These are phyloP conservation scores for Globisporangium viniferum DNA, from an alignment of 352 stramenopile species.

Conservation along the genomic window DNA sequence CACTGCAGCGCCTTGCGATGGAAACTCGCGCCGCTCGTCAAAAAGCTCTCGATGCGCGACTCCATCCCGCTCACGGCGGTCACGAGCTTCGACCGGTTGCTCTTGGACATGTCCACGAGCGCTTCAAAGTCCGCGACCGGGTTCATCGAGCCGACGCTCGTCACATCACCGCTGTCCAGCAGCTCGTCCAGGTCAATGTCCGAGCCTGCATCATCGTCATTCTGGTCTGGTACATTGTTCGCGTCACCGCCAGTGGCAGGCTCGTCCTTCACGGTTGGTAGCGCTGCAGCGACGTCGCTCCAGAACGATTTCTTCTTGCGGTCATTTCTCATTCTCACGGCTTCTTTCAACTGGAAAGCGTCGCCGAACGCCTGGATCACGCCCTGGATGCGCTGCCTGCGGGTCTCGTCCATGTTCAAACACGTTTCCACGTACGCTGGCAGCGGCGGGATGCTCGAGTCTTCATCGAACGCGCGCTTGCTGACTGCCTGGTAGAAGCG, in stretches of 20 bases:
- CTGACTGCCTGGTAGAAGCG: constrained; percentile 73
- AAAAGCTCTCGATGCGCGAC: constrained; percentile 59
- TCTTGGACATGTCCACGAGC: constrained; percentile 56
- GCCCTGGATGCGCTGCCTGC: constrained; percentile 42
- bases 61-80: constrained; percentile 69
- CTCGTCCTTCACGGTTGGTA: constrained; percentile 29
- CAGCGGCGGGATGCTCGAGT: constrained; percentile 39
- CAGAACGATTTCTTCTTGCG: constrained; percentile 80
- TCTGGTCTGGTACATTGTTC: constrained; percentile 15
- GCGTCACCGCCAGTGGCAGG: constrained; percentile 24
- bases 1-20: constrained; percentile 69
- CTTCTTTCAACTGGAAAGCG: constrained; percentile 74
- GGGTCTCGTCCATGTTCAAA: constrained; percentile 56
- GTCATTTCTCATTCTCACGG: constrained; percentile 57
- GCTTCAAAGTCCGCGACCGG: constrained; percentile 80
- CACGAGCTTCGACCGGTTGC: constrained; percentile 31
- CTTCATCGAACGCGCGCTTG: constrained; percentile 52
- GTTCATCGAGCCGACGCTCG: constrained; percentile 79
- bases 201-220: constrained; percentile 39
- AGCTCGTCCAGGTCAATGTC: constrained; percentile 78
- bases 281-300: constrained; percentile 52
- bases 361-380: constrained; percentile 71
- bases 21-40: constrained; percentile 48
- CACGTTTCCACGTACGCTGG: constrained; percentile 54
- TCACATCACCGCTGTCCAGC: constrained; percentile 59